Conservation (phyloP, 192 early-diverging fungal genomes). For the Chytriomyces confervae region DNA sequence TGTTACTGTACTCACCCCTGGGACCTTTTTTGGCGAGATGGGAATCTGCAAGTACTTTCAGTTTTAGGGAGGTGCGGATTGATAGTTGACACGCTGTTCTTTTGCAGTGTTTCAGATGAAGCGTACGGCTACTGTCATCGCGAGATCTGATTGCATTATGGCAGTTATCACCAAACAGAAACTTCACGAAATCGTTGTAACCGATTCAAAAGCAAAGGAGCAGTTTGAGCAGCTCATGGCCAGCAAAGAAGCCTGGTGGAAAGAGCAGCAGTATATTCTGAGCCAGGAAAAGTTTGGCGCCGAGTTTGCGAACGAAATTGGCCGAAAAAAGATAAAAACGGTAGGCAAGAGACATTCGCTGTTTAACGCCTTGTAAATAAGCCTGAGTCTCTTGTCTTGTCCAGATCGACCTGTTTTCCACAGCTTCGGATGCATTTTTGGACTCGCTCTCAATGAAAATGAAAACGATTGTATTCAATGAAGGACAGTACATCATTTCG, state of each 20-base stretch:
- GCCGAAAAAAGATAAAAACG: constrained; percentile 43
- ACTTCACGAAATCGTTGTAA: constrained; percentile 29
- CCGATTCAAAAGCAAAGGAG: constrained; percentile 21
- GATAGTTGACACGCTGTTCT: background rate
- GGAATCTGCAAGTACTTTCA: constrained; percentile 40
- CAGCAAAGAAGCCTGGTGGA: constrained; percentile 32
- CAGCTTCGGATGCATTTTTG: constrained; percentile 39
- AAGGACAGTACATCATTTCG: constrained; percentile 38
- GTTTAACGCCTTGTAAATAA: background rate
- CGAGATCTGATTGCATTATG: constrained; percentile 42
- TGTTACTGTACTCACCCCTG: constrained; percentile 18
- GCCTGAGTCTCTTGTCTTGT: background rate
- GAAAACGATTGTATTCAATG: constrained; percentile 32
- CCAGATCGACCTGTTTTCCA: constrained; percentile 44
- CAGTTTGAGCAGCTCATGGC: constrained; percentile 8
- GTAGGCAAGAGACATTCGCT: background rate
- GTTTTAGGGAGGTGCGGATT: too few relatives aligned
- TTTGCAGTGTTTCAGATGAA: constrained; percentile 37
- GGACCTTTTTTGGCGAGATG: constrained; percentile 49
- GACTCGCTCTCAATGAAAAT: constrained; percentile 43
- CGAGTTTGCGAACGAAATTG: constrained; percentile 50
- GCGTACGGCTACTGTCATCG: constrained; percentile 37
- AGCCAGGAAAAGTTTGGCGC: constrained; percentile 44
- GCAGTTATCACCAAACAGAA: constrained; percentile 45
- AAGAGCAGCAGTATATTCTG: constrained; percentile 23